Evolutionary conservation across 2,329 filamentous ascomycete species (phyloP), one percentile per base, ranked within the genome.

Genomic region (Colletotrichum somersetense): DNA sequence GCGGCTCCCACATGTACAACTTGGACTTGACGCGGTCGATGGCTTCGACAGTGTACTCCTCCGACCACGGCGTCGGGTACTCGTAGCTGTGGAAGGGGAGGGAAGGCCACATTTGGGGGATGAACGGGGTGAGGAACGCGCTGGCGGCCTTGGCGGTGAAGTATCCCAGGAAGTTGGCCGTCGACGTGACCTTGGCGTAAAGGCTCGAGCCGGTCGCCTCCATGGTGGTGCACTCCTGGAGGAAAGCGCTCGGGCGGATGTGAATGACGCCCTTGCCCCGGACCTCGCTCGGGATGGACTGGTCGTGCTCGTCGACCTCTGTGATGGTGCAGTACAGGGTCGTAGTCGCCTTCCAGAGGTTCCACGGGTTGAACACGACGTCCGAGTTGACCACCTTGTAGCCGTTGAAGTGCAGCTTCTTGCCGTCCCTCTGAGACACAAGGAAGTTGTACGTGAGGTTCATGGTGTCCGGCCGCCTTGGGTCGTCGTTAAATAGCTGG

Each of bases 371-470:
- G 44, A 91, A 82, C 1, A 89, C 88, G 0, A 89, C 87, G 0
- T 87, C 87, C 7, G 89, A 86, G 78, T 91, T 87, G 55, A 92
- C 85, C 1, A 89, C 83, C 78, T 92, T 92, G 80, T 87, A 89
- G 0, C 89, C 90, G 73, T 90, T 84, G 76, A 92, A 89, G 72
- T 88, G 86, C 57, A 89, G 83, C 56, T 80, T 81, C 57, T 83
- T 80, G 18, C 87, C 88, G 71, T 88, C 88, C 71, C 88, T 81
- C 6, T 85, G 82, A 5, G 87, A 87, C 30, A 82, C 82, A 84
- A 88, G 86, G 72, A 91, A 89, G 76, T 90, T 85, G 76, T 92
- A 92, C 0, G 85, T 86, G n/a, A 92, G 79, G 73, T 89, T 91
- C 50, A 83, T 84, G 5, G 88, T 90, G 26, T 89, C 89, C 0